Evolutionary conservation across 441 rosid species (phyloP).

Genomic region (Jatropha multifida): DNA sequence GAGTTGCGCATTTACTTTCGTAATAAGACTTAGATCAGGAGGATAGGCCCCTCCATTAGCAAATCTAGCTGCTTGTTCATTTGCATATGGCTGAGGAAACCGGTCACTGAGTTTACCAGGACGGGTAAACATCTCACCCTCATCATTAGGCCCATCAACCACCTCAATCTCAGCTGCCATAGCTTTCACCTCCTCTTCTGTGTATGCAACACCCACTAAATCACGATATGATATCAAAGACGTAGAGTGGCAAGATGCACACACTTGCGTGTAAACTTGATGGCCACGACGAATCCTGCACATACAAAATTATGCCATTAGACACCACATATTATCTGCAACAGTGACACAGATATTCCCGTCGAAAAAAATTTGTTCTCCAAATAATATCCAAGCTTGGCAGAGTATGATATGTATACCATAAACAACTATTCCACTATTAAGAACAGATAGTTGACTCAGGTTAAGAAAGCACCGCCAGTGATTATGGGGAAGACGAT

Average conservation of each 20-base stretch:
- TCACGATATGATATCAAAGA: constrained; percentile 95
- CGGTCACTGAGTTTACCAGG: constrained; percentile 99
- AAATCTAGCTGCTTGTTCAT: constrained; percentile 97
- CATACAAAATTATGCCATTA: constrained; percentile 29
- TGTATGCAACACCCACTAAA: constrained; percentile 97
- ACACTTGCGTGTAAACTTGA: constrained; percentile 96
- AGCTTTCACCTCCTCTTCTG: constrained; percentile 96
- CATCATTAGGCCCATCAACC: constrained; percentile 98
- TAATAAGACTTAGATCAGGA: constrained; percentile 98
- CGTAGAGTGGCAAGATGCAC: constrained; percentile 99
- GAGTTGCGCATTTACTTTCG: constrained; percentile 59
- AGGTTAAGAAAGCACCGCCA: not conserved
- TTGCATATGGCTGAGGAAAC: constrained; percentile 86
- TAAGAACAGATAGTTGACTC: not conserved
- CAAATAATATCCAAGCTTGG: too few relatives aligned
- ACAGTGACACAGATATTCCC: not conserved
- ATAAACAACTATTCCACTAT: not conserved
- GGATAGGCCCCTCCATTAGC: constrained; percentile 99
- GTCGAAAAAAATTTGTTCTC: too few relatives aligned
- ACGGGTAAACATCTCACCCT: constrained; percentile 98
- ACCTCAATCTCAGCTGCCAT: constrained; percentile 99
- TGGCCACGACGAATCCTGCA: constrained; percentile 99
- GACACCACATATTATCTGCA: not conserved
- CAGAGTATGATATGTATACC: not conserved
- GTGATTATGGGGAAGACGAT: not conserved